Evolutionary conservation across 108 stramenopile species (phyloP).

Genomic region (Skeletonema grethae): DNA sequence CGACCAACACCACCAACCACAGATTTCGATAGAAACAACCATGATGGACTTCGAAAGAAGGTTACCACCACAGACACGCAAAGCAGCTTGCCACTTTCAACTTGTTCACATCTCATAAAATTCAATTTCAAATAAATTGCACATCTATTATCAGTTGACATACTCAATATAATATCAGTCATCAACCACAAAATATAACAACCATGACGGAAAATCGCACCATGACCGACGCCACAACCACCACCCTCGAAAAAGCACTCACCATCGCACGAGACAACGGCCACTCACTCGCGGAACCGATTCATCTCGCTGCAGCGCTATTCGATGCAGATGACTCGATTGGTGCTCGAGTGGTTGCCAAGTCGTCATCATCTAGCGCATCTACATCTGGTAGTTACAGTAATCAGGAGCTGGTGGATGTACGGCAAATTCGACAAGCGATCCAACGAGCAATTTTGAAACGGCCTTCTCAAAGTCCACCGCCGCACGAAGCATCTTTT

Average conservation of each 20-base stretch:
- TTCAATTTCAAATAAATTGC: too few species aligned
- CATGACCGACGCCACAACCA: slow-evolving; percentile 80
- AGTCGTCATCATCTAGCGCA: slow-evolving; percentile 1
- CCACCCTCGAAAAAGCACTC: slow-evolving; percentile 64
- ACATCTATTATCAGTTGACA: too few species aligned
- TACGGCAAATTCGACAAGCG: slow-evolving; percentile 60
- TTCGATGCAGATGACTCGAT: slow-evolving; percentile 70
- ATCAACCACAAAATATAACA: too few species aligned
- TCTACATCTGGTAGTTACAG: slow-evolving; percentile 19
- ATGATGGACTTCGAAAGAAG: too few species aligned
- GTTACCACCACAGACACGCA: too few species aligned
- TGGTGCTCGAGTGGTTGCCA: slow-evolving; percentile 67
- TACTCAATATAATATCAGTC: too few species aligned
- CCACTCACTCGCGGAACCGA: slow-evolving; percentile 69
- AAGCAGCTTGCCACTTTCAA: too few species aligned
- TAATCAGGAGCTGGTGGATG: slow-evolving; percentile 42
- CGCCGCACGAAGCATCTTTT: slow-evolving; percentile 71
- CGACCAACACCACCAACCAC: too few species aligned
- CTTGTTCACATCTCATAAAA: too few species aligned
- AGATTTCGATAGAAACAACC: too few species aligned
- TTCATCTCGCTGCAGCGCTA: slow-evolving; percentile 70
- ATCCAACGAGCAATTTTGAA: slow-evolving; percentile 67
- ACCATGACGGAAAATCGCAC: slow-evolving; percentile 70
- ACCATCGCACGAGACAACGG: slow-evolving; percentile 77
- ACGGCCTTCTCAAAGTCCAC: slow-evolving; percentile 76